Evolutionary conservation across 352 stramenopile genomes (phyloP), one percentile per base, ranked within the genome.

Genomic region (Phytophthora kernoviae): DNA sequence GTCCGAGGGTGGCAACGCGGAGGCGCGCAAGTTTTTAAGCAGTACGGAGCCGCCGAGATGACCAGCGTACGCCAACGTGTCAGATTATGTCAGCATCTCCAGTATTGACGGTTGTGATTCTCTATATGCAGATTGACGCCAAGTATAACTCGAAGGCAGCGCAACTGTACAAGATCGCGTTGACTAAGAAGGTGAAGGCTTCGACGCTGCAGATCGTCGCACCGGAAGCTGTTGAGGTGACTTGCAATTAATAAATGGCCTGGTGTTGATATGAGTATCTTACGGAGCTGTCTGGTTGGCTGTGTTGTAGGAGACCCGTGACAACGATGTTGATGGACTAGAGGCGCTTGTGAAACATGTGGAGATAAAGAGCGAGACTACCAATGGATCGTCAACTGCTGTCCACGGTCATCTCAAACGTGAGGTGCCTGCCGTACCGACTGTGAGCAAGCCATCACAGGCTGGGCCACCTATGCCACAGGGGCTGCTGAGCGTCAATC

Each of bases 1-100:
- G 96, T 85, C 77, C 40, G 75, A 95, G 21, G 93, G 96, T 26
- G 96, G 96, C n/a, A 99, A 99, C 67, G 79, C 71, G 5, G 90
- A 96, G 45, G 92, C 96, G 26, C 79, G 83, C 45, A 93, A 96
- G 58, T 98, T 97, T 99, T 99, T 70, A 97, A 96, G 70, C 86
- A 96, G 61, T 91, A 96, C 54, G 83, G 88, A 37, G 84, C 87
- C 6, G 81, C 85, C 47, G 87, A 96, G 50, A 92, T 91, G 74
- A 93, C 87, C 6, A 96, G 86, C 47, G 87, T 96, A 73, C 40
- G 81, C 75, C 49, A 26, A 22, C 43, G 24, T n/a, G 8, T 21
- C n/a, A 39, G 6, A 49, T 24, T 5, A 15, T 43, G 37, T 20
- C 37, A 43, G n/a, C 21, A 21, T 2, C 12, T 42, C 10, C 39